Base-by-base conservation (phyloP, 768 basidiomycete genomes). In the Kwoniella shandongensis region DNA sequence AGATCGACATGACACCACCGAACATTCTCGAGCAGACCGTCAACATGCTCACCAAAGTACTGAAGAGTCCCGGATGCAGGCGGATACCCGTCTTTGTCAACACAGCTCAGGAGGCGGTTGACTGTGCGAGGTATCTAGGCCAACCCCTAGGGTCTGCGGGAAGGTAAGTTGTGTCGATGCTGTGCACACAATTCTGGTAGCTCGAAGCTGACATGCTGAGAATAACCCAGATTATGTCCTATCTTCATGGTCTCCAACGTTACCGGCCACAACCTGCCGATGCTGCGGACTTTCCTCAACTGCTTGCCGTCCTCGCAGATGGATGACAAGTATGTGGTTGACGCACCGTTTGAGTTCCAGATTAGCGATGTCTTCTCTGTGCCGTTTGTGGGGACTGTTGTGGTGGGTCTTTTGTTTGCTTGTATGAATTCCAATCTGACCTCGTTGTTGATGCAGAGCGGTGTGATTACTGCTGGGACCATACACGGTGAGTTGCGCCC, bases 1-100 rank as follows among this genome's bases (percentile, higher is more conserved):
- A 74, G 91, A 88, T 96, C 68, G 96, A 98, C 74, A 97, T 96
- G 94, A 97, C 94, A 0, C 96, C 96, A 4, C 82, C 87, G 11
- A 89, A 94, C 61, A 86, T 93, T 29, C 82, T 92, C 45, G 85
- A 84, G n/a, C 88, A 94, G 76, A 98, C 93, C 0, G 81, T 88
- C 41, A 90, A 88, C 69, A 93, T 97, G 79, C 87, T 97, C 0
- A 83, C 85, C 8, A 99, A 96, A 79, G 91, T 97, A 38, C 78
- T 98, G 57, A 86, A 83, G 73, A 90, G 88, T 64, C 96, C 93
- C 8, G 94, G 94, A 10, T 97, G 93, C 80, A 81, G 89, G 89
- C 75, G 77, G 47, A 66, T 73, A 59, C 79, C 79, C 0, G 77
- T 79, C 3, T 80, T 78, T 53, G 79, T 97, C 27, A 85, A 89